A percentile compares a stretch with the other conserved stretches of the same genome.
These are phyloP conservation scores for Austroboletus niveus DNA, from an alignment of 1,284 basidiomycete genomes.

Conservation along the genomic window DNA sequence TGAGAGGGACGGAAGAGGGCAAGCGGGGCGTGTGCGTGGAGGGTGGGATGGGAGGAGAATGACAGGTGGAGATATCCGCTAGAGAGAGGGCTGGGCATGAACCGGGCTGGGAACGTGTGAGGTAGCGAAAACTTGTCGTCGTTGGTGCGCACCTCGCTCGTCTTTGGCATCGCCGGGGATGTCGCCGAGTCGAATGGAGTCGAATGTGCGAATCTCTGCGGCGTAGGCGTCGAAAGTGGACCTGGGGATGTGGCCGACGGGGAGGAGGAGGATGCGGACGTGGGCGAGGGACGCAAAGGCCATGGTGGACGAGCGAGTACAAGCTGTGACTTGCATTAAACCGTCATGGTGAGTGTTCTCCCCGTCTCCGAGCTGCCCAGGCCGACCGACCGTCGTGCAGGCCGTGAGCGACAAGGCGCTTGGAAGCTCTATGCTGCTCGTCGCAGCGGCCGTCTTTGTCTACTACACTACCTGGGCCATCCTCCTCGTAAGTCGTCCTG, in stretches of 20 bases:
- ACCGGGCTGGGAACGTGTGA: conserved; percentile 53
- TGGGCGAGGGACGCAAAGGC: conserved; percentile 78
- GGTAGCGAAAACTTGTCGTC: not conserved
- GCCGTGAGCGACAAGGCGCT: conserved; percentile 78
- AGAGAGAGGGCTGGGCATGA: conserved; percentile 77
- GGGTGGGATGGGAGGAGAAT: conserved; percentile 69
- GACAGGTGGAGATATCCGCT: conserved; percentile 71
- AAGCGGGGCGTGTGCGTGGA: conserved; percentile 53
- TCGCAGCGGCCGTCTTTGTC: conserved; percentile 73
- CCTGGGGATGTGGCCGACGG: conserved; percentile 68
- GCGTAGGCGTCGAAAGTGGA: conserved; percentile 67
- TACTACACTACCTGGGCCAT: conserved; percentile 94
- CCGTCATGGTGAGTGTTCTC: conserved; percentile 27
- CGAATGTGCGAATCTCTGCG: conserved; percentile 66
- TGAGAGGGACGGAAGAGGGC: conserved; percentile 74
- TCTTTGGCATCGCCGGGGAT: conserved; percentile 76
- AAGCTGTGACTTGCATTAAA: conserved; percentile 2
- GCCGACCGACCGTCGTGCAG: conserved; percentile 40
- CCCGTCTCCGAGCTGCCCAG: not conserved
- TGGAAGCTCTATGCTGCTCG: conserved; percentile 77
- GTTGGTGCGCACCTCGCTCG: conserved; percentile 59
- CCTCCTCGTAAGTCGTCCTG: conserved; percentile 60
- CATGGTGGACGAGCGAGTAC: conserved; percentile 15
- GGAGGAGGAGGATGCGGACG: conserved; percentile 73
- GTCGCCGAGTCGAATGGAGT: conserved; percentile 71